phyloP scores from a whole-genome alignment of 169 alveolate species.

The Cyclospora cayetanensis region DNA sequence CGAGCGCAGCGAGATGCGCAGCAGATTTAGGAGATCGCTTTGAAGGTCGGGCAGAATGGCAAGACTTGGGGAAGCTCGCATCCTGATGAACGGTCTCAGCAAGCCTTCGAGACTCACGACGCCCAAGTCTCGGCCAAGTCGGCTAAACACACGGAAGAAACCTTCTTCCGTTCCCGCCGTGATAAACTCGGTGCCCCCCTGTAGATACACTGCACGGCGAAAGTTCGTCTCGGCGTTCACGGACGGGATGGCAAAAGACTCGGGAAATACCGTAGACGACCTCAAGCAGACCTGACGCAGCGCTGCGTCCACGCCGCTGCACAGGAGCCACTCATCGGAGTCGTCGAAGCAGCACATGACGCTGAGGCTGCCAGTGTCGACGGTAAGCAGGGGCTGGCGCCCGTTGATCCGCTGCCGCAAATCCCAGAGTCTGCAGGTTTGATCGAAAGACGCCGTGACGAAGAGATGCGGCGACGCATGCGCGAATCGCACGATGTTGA shows the following conservation, averaged over 20 bases:
- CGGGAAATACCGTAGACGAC: conserved; percentile 17
- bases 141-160: conserved; percentile 54
- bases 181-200: conserved; percentile 44
- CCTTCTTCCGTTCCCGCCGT: conserved; percentile 71
- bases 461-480: conserved; percentile 75
- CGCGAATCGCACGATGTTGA: conserved; percentile 77
- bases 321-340: conserved; percentile 69
- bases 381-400: conserved; percentile 67
- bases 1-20: conserved; percentile 52
- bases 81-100: conserved; percentile 51
- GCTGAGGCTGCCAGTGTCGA: conserved; percentile 74
- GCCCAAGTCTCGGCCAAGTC: conserved; percentile 62
- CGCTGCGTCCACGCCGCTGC: conserved; percentile 68
- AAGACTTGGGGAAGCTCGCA: conserved; percentile 35
- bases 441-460: conserved; percentile 78
- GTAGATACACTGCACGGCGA: conserved; percentile 60
- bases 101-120: conserved; percentile 53
- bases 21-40: conserved; percentile 28
- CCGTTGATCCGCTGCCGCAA: conserved; percentile 74
- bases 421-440: conserved; percentile 78
- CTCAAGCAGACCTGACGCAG: conserved; percentile 68
- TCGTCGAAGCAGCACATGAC: conserved; percentile 77
- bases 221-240: conserved; percentile 65
- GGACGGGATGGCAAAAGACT: conserved; percentile 57
- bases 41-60: conserved; percentile 38